These are phyloP conservation scores for Kwoniella heveanensis DNA, from an alignment of 768 basidiomycete species.

Conservation along the genomic window DNA sequence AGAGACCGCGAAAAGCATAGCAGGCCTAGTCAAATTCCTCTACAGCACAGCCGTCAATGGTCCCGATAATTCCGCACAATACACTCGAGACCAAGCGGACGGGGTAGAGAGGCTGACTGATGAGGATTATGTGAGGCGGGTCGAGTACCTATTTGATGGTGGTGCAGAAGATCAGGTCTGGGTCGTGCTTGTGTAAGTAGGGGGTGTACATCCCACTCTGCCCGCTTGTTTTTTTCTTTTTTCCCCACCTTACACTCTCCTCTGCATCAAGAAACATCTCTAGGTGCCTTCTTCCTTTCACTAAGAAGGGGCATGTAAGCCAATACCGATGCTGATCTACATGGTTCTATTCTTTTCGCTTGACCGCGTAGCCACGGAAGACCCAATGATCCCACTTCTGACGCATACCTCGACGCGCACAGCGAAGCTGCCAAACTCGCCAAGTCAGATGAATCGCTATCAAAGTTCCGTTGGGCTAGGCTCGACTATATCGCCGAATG, in stretches of 20 bases:
- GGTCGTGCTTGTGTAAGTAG: conserved; percentile 75
- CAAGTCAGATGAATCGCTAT: conserved; percentile 51
- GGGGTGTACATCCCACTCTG: not conserved
- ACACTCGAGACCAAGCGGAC: conserved; percentile 60
- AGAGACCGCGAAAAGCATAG: not conserved
- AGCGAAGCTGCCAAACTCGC: conserved; percentile 63
- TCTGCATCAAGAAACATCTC: no score
- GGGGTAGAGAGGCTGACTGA: conserved; percentile 79
- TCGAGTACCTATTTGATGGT: conserved; percentile 31
- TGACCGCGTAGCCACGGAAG: conserved; percentile 59
- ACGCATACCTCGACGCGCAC: conserved; percentile 71
- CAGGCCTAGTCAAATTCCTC: not conserved
- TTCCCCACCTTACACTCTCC: no score
- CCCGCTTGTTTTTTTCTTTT: no score
- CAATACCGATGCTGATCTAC: no score
- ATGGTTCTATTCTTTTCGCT: not conserved
- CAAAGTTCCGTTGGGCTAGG: conserved; percentile 70
- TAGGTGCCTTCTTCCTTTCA: no score
- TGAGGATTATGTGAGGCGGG: conserved; percentile 67
- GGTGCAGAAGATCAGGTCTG: conserved; percentile 68
- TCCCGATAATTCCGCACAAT: not conserved
- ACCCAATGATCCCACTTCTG: conserved; percentile 69
- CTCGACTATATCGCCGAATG: conserved; percentile 88
- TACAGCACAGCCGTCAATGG: conserved; percentile 14
- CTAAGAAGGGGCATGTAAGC: no score